Evolutionary conservation across 306 rosid genomes (phyloP), one percentile per base, ranked within the genome.

Genomic region (Acacia crassicarpa): DNA sequence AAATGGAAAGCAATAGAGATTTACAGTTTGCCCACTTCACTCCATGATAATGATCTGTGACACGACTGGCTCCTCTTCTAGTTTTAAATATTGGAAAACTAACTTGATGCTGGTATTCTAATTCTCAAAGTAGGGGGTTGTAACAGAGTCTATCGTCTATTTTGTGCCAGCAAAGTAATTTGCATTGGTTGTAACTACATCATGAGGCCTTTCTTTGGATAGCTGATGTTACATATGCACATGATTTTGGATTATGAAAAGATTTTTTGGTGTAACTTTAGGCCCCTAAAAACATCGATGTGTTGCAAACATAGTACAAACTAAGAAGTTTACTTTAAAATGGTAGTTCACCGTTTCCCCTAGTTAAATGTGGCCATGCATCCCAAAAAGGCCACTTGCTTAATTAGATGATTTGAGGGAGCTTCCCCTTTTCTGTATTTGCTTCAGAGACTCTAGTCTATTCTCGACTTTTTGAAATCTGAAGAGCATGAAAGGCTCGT

Each of bases 171-270:
- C 72, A 66, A 66, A 6, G 41, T 33, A n/a, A 66, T 44, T 13
- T 67, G 46, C 72, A 19, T 67, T 35, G 54, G 54, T 53, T 23
- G 44, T 20, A 27, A 27, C 73, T 44, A 51, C 66, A 16, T 25
- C 66, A 16, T 38, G 71, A 46, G 61, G 74, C 78, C 72, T 33
- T 69, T 58, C 49, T 27, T 27, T 59, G 25, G 48, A 40, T 75
- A 65, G 38, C 25, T 43, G 77, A 10, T 54, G 15, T 56, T 43
- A 45, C 27, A 32, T 45, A 33, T 46, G 49, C n/a, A 7, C 66
- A 61, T 59, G 65, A 53, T 51, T 62, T 43, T 61, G 27, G 72
- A 25, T 76, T 23, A 9, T 72, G 69, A 62, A 13, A 51, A 27
- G 65, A 44, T 12, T 11, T 11, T 59, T 8, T 61, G 41, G 82